Conservation (phyloP, 805 yeast genomes). For the Teunomyces barrocoloradensis region DNA sequence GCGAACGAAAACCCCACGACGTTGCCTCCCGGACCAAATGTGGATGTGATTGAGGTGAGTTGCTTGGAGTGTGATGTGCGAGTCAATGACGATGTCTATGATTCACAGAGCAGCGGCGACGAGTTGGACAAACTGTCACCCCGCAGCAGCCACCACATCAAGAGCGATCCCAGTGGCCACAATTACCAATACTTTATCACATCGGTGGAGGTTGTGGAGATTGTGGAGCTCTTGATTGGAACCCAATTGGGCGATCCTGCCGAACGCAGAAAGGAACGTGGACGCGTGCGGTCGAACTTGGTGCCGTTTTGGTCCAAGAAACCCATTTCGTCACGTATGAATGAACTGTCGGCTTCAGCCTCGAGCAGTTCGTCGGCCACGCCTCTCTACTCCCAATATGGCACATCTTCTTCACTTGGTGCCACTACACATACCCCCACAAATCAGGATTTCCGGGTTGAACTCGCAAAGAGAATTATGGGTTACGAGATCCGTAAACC, state of each 20-base stretch:
- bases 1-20: constrained; percentile 47
- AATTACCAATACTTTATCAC: constrained; percentile 50
- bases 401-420: background rate
- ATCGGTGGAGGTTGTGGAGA: constrained; percentile 63
- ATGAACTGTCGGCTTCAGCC: constrained; percentile 18
- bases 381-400: constrained; percentile 1
- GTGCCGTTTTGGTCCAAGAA: constrained; percentile 66
- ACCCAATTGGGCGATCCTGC: constrained; percentile 43
- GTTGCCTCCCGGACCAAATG: constrained; percentile 30
- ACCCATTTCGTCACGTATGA: constrained; percentile 49
- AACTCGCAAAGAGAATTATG: constrained; percentile 64
- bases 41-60: constrained; percentile 55
- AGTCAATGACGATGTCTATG: constrained; percentile 28
- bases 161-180: constrained; percentile 23
- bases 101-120: constrained; percentile 23
- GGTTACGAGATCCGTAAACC: constrained; percentile 61
- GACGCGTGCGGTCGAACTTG: constrained; percentile 63
- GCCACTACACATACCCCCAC: constrained; percentile 9
- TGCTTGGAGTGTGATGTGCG: constrained; percentile 48
- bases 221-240: constrained; percentile 61
- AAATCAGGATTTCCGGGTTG: constrained; percentile 43
- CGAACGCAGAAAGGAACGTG: constrained; percentile 59
- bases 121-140: constrained; percentile 11
- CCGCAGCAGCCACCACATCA: constrained; percentile 7
- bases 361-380: constrained; percentile 8